Percentiles rank a stretch among this genome's conserved stretches.
Evolutionary conservation across 495 filamentous ascomycete species (phyloP).

Genomic region (Penicillium pancosmium): DNA sequence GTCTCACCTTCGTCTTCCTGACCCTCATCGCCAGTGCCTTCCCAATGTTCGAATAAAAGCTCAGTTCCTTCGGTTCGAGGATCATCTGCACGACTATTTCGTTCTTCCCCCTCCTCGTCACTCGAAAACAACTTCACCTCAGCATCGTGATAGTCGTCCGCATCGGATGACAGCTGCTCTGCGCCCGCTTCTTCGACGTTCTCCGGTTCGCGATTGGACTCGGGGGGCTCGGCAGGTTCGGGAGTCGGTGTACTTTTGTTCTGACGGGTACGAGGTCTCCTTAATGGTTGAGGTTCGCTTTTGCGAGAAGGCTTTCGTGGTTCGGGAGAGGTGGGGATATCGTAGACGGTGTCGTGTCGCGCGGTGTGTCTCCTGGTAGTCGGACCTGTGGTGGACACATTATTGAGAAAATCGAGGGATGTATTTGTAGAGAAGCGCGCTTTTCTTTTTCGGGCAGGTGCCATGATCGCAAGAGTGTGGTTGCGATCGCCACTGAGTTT

Average conservation of each 20-base stretch:
- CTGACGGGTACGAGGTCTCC: background rate
- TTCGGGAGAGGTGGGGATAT: constrained; percentile 12
- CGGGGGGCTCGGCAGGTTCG: background rate
- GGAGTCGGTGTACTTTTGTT: background rate
- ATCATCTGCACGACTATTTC: background rate
- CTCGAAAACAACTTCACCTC: background rate
- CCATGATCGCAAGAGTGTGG: background rate
- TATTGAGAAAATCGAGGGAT: constrained; percentile 8
- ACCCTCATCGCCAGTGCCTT: background rate
- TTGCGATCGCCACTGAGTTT: background rate
- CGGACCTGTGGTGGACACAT: background rate
- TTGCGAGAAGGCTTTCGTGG: background rate
- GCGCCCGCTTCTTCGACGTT: background rate
- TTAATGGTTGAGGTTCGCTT: background rate
- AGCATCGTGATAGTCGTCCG: background rate
- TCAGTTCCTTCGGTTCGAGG: background rate
- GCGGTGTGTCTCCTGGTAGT: constrained; percentile 5
- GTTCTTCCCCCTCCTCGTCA: background rate
- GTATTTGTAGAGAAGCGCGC: constrained; percentile 4
- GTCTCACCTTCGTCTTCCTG: background rate
- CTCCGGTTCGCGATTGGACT: background rate
- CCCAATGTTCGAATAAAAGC: background rate
- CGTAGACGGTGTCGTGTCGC: constrained; percentile 4
- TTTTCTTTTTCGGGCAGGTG: constrained; percentile 9
- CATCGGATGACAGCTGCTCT: background rate